phyloP scores from a whole-genome alignment of 2,329 filamentous ascomycete genomes.

The Fusarium succisae region DNA sequence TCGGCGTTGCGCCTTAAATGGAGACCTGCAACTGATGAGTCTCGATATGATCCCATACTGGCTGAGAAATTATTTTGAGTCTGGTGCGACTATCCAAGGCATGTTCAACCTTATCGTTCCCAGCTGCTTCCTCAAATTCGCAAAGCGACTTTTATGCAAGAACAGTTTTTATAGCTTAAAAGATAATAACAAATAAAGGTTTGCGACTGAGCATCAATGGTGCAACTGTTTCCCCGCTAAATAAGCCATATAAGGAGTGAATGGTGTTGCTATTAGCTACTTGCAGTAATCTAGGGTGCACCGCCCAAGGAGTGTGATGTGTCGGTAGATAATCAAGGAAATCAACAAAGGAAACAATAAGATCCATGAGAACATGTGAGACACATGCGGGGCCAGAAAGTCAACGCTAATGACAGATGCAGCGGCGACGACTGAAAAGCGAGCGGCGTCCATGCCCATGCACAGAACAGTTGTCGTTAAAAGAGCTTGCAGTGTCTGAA shows the following conservation, averaged over 20 bases:
- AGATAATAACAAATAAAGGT: too few relatives aligned
- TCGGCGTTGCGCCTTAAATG: fast-evolving
- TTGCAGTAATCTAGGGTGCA: too few relatives aligned
- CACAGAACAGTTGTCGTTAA: not conserved
- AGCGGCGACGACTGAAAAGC: not conserved
- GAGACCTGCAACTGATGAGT: fast-evolving
- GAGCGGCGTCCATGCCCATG: not conserved
- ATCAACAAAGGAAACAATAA: fast-evolving
- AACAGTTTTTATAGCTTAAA: fast-evolving
- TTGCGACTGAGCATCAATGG: fast-evolving
- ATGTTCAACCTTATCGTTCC: fast-evolving
- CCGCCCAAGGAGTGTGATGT: too few relatives aligned
- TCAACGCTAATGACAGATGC: not conserved
- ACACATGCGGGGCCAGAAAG: fast-evolving
- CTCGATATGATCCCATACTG: fast-evolving
- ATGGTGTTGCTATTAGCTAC: too few relatives aligned
- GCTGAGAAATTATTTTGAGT: not conserved
- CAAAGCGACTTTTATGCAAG: fast-evolving
- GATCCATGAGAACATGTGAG: fast-evolving
- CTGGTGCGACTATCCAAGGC: fast-evolving
- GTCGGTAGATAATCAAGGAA: fast-evolving
- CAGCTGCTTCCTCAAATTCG: fast-evolving
- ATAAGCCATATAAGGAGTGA: not conserved
- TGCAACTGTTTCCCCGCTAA: fast-evolving
- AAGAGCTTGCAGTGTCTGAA: fast-evolving